These are phyloP conservation scores for Naematelia encephala DNA, from an alignment of 768 basidiomycete species.

Conservation along the genomic window DNA sequence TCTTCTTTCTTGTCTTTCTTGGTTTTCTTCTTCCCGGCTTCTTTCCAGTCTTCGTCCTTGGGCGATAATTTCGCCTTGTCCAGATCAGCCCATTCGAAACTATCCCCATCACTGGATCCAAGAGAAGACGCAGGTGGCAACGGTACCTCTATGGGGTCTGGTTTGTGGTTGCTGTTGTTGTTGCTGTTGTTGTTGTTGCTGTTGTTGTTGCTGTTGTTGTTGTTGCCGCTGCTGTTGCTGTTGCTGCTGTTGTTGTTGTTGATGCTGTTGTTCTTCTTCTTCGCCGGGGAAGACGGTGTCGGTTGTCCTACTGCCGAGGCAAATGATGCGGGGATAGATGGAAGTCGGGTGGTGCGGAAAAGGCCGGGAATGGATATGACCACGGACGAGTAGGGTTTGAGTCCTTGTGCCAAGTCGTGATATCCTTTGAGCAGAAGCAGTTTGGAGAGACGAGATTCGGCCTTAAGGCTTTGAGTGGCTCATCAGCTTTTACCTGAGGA, in stretches of 20 bases:
- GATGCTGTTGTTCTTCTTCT: background rate
- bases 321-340: background rate
- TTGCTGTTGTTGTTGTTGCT: background rate
- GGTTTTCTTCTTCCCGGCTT: background rate
- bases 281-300: no score
- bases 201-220: background rate
- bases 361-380: slow-evolving; percentile 31
- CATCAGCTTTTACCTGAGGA: slow-evolving; percentile 1
- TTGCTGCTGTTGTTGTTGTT: background rate
- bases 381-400: slow-evolving; percentile 19
- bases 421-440: slow-evolving; percentile 38
- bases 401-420: slow-evolving; percentile 20
- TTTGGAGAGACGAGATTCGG: slow-evolving; percentile 31
- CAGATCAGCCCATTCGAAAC: background rate
- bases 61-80: background rate
- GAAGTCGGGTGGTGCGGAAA: slow-evolving; percentile 28
- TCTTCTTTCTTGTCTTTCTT: background rate
- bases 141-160: background rate
- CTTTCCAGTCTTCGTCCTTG: slow-evolving; percentile 1
- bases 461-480: slow-evolving; percentile 14
- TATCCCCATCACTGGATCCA: background rate
- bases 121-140: no score
- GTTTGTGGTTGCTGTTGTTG: background rate
- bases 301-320: background rate
- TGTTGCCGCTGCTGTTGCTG: no score